Percentiles rank a stretch among this genome's conserved stretches.
Conservation (phyloP, 139 green algal species). For the Micractinium conductrix region DNA sequence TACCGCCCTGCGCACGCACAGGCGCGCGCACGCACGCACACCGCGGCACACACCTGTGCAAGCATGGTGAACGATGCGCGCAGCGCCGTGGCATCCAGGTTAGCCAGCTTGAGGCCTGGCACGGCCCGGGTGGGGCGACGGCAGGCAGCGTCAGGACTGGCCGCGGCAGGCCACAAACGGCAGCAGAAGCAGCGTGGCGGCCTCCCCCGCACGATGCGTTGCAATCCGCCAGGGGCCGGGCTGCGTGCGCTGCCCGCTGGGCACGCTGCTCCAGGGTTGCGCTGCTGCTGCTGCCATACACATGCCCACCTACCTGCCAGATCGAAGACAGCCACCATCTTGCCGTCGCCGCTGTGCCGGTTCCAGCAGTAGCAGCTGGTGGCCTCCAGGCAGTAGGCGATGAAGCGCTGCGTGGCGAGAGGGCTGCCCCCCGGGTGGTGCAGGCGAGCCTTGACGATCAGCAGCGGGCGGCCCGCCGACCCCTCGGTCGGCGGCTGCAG, state of each 20-base stretch:
- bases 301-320: not conserved
- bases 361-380: conserved; percentile 7
- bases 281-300: no score
- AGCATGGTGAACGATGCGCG: conserved; percentile 19
- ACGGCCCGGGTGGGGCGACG: no score
- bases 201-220: no score
- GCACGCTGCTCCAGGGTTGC: no score
- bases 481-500: conserved; percentile 6
- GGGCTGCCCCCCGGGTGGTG: conserved; percentile 10
- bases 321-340: conserved; percentile 14
- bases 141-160: no score
- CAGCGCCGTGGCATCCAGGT: conserved; percentile 19
- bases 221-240: no score
- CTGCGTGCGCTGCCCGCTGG: no score
- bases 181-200: no score
- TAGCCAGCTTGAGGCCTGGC: conserved; percentile 25
- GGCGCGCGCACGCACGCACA: not conserved
- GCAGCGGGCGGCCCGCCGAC: conserved; percentile 6
- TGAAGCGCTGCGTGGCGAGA: not conserved
- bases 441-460: not conserved
- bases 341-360: conserved; percentile 2
- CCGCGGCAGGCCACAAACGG: no score
- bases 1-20: no score
- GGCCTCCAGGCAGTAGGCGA: not conserved
- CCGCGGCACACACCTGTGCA: not conserved